These are phyloP conservation scores for Oenanthe sinensis DNA, from an alignment of 129 eudicot genomes.

Conservation along the genomic window DNA sequence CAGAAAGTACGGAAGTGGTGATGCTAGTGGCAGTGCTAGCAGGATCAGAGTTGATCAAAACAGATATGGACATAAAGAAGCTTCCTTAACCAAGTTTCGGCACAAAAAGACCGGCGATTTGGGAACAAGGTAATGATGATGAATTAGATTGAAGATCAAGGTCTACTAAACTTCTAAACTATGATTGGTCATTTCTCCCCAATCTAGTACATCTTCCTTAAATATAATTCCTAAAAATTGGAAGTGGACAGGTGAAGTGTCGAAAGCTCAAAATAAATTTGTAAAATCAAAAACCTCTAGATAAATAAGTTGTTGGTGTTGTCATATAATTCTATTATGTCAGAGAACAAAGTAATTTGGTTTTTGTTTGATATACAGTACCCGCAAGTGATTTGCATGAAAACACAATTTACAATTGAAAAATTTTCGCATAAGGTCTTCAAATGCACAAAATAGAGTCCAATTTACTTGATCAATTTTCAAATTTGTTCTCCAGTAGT, in stretches of 20 bases:
- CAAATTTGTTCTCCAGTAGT: too few relatives aligned
- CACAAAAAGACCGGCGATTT: constrained; percentile 60
- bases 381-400: too few relatives aligned
- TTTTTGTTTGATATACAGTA: too few relatives aligned
- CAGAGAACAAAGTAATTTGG: too few relatives aligned
- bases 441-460: neutral
- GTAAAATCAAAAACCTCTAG: too few relatives aligned
- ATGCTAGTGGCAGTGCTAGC: constrained; percentile 34
- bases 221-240: neutral
- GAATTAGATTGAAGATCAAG: neutral
- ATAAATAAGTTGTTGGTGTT: too few relatives aligned
- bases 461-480: too few relatives aligned
- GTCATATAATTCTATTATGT: too few relatives aligned
- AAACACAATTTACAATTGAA: neutral
- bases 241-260: too few relatives aligned
- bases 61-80: constrained; percentile 42
- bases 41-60: constrained; percentile 12
- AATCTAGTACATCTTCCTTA: neutral
- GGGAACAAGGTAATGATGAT: constrained; percentile 40
- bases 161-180: neutral
- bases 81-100: constrained; percentile 53
- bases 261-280: too few relatives aligned
- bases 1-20: too few relatives aligned
- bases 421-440: neutral
- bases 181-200: neutral